Conservation (phyloP, 1,284 basidiomycete genomes). For the Cutaneotrichosporon curvatum region DNA sequence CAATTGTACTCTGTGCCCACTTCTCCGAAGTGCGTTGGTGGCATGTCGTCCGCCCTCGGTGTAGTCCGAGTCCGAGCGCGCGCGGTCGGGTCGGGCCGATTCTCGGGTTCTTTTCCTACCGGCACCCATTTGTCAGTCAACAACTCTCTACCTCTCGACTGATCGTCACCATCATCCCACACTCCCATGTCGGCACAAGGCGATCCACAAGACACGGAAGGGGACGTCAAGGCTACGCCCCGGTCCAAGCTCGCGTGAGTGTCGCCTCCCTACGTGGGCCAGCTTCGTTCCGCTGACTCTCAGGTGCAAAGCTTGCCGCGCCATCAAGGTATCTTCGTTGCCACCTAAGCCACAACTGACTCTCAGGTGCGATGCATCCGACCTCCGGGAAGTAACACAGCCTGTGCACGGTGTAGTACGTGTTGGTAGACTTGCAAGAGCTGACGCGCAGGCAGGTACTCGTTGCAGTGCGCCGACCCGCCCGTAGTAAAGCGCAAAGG, state of each 20-base stretch:
- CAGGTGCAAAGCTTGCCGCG: constrained; percentile 27
- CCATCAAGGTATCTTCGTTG: constrained; percentile 19
- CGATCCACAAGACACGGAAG: background rate
- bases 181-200: background rate
- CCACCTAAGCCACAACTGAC: constrained; percentile 1
- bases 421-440: background rate
- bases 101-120: background rate
- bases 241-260: constrained; percentile 17
- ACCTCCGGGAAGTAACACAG: constrained; percentile 10
- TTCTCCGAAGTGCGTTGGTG: too few relatives aligned
- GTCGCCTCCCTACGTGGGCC: background rate
- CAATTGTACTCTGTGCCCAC: too few relatives aligned
- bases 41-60: too few relatives aligned
- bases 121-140: background rate
- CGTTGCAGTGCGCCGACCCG: constrained; percentile 20
- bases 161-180: background rate
- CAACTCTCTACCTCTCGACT: too few relatives aligned
- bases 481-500: constrained; percentile 24
- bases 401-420: constrained; percentile 25
- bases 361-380: constrained; percentile 24
- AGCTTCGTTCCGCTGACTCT: background rate
- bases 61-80: too few relatives aligned
- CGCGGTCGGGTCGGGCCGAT: background rate
- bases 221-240: constrained; percentile 5
- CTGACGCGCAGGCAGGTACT: constrained; percentile 15